Conservation (phyloP, 2,329 filamentous ascomycete species). For the Fusarium oligoseptatum region DNA sequence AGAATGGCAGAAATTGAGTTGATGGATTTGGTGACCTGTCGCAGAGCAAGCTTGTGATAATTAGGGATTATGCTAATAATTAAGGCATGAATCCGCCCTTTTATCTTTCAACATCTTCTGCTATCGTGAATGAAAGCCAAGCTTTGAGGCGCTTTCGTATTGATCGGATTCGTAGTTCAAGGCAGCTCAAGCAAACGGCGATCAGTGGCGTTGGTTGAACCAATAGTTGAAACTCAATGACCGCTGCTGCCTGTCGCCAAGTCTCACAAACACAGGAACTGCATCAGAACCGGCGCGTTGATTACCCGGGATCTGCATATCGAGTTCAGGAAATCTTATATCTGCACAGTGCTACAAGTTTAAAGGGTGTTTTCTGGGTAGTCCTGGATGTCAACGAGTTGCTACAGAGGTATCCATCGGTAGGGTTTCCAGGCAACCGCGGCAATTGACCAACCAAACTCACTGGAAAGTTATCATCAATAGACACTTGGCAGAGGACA, state of each 20-base stretch:
- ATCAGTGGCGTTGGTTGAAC: background rate
- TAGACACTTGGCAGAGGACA: background rate
- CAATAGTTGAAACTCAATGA: background rate
- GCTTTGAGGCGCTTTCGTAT: background rate
- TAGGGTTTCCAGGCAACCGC: background rate
- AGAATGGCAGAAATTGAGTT: background rate
- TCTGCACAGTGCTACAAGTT: background rate
- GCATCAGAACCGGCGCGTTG: background rate
- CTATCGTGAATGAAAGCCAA: background rate
- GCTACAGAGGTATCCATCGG: background rate
- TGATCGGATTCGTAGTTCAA: background rate
- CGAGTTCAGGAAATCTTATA: background rate
- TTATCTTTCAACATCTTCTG: background rate
- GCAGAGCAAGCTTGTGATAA: background rate
- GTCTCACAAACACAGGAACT: background rate
- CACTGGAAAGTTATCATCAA: background rate
- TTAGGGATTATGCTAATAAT: no score
- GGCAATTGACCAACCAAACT: background rate
- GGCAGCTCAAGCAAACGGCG: background rate
- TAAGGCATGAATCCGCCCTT: background rate
- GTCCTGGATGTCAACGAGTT: background rate
- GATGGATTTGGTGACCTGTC: background rate
- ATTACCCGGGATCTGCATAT: background rate
- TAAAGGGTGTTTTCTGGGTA: background rate
- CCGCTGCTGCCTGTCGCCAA: background rate